phyloP scores from a whole-genome alignment of 306 rosid species.

The Gastrolobium villosum region DNA sequence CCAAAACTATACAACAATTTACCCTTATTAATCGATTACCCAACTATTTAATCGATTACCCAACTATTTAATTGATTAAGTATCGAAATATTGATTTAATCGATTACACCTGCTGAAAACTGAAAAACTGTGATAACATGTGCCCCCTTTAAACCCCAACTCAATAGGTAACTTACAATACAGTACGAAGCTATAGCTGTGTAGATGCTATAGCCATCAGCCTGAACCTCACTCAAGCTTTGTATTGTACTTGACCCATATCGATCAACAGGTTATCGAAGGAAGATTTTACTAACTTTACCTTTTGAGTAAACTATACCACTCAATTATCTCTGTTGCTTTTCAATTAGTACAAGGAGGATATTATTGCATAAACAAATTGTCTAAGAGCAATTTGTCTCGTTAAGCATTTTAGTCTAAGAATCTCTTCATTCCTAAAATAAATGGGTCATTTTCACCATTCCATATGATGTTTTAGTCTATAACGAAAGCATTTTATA shows the following conservation, averaged over 20 bases:
- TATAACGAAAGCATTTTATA: no score
- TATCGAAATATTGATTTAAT: no score
- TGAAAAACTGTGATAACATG: background rate
- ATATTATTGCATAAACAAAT: slow-evolving; percentile 37
- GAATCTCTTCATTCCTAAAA: slow-evolving; percentile 16
- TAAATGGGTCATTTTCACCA: slow-evolving; percentile 29
- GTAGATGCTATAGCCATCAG: background rate
- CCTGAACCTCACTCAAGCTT: no score
- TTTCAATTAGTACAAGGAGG: slow-evolving; percentile 30
- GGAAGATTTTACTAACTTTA: slow-evolving; percentile 38
- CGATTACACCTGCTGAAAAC: no score
- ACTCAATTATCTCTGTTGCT: slow-evolving; percentile 13
- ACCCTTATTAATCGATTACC: no score
- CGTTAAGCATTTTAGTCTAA: background rate
- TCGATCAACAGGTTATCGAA: slow-evolving; percentile 19
- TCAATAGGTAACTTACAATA: background rate
- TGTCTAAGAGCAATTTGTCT: slow-evolving; percentile 35
- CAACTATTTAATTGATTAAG: no score
- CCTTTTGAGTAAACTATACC: slow-evolving; percentile 34
- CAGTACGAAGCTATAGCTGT: no score
- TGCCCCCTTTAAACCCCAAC: background rate
- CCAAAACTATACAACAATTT: no score
- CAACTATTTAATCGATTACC: no score
- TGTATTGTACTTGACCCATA: no score
- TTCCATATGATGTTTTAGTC: slow-evolving; percentile 33